These are phyloP conservation scores for Rhodamnia argentea DNA, from an alignment of 345 rosid genomes.

Conservation along the genomic window DNA sequence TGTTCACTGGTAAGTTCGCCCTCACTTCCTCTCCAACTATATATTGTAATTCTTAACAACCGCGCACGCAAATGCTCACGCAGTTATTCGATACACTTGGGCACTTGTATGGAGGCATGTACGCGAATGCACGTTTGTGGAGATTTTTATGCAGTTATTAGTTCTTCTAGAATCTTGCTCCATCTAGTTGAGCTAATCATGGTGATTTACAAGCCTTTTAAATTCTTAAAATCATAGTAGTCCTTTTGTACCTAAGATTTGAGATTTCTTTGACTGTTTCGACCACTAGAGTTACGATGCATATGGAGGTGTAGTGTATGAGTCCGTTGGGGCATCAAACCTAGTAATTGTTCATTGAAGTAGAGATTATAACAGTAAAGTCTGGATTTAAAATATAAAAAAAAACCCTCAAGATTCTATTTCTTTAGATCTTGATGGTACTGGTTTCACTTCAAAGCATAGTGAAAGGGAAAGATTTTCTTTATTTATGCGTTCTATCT, in stretches of 20 bases:
- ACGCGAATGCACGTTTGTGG: too few relatives aligned
- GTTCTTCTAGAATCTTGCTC: not conserved
- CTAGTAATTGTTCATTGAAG: not conserved
- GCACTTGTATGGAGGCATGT: not conserved
- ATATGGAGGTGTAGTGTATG: not conserved
- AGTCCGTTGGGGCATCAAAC: not conserved
- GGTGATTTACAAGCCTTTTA: not conserved
- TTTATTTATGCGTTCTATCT: too few relatives aligned
- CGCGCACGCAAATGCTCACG: too few relatives aligned
- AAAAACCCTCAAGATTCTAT: too few relatives aligned
- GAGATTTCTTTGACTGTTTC: not conserved
- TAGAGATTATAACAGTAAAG: too few relatives aligned
- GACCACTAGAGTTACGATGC: not conserved
- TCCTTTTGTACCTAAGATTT: not conserved
- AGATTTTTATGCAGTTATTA: not conserved
- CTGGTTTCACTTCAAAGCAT: too few relatives aligned
- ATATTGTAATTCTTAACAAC: too few relatives aligned
- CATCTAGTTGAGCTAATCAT: not conserved
- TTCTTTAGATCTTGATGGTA: too few relatives aligned
- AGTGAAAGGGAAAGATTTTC: too few relatives aligned
- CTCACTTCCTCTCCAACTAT: not conserved
- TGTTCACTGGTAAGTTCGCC: slow-evolving; percentile 28
- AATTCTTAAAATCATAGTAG: not conserved
- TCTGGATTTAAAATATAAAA: too few relatives aligned
- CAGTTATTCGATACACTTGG: not conserved